These are phyloP conservation scores for Apiospora rasikravindrae DNA, from an alignment of 2,329 filamentous ascomycete genomes.

Conservation along the genomic window DNA sequence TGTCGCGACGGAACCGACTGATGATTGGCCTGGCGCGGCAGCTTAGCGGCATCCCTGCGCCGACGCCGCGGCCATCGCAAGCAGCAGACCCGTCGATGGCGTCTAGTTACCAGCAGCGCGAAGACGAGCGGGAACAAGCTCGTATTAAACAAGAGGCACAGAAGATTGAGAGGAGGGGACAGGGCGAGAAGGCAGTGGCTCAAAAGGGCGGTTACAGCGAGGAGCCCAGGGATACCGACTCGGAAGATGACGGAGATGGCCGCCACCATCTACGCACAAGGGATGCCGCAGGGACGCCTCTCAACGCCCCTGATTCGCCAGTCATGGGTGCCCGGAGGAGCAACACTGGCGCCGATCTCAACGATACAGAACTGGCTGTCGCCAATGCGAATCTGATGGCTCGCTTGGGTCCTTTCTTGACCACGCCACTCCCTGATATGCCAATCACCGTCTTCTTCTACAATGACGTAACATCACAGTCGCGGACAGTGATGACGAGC, in stretches of 20 bases:
- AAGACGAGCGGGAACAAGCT: constrained; percentile 62
- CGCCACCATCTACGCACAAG: constrained; percentile 27
- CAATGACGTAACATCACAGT: constrained; percentile 81
- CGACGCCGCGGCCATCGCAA: constrained; percentile 49
- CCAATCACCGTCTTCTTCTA: constrained; percentile 96
- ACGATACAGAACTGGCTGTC: constrained; percentile 73
- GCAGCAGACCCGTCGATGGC: constrained; percentile 35
- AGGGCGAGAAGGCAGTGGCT: constrained; percentile 73
- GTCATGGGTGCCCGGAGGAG: constrained; percentile 45
- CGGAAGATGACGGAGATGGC: constrained; percentile 43
- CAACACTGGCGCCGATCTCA: constrained; percentile 62
- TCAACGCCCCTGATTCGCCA: constrained; percentile 51
- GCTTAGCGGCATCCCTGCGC: constrained; percentile 83
- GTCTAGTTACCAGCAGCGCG: constrained; percentile 47
- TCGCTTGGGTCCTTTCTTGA: constrained; percentile 86
- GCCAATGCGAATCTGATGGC: constrained; percentile 91
- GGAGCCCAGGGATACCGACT: constrained; percentile 53
- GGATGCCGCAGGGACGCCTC: constrained; percentile 25
- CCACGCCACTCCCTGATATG: constrained; percentile 75
- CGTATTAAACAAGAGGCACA: constrained; percentile 77
- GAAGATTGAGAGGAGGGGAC: constrained; percentile 74
- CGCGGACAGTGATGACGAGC: constrained; percentile 83
- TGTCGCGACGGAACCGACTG: constrained; percentile 86
- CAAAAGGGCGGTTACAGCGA: constrained; percentile 78
- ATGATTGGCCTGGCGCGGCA: constrained; percentile 86